Percentiles rank a stretch among this genome's conserved stretches.
Evolutionary conservation across 306 rosid genomes (phyloP).

Genomic region (Crotalaria pallida): DNA sequence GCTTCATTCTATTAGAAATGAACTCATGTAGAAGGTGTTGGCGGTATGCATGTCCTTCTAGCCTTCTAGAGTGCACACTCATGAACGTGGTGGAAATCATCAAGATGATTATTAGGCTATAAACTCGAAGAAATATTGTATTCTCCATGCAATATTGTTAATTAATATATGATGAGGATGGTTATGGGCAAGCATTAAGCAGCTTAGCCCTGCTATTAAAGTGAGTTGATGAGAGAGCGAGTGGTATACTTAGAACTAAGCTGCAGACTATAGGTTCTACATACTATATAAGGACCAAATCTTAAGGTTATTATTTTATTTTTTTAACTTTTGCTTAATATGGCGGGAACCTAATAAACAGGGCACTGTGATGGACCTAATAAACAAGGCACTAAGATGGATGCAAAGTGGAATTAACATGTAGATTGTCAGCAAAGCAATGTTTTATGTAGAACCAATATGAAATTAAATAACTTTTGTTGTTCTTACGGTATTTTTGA

Average conservation of each 20-base stretch:
- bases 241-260: neutral
- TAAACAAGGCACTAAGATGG: neutral
- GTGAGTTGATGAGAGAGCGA: neutral
- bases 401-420: neutral
- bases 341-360: neutral
- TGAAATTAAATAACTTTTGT: no score
- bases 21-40: slow-evolving; percentile 25
- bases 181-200: neutral
- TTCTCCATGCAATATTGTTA: slow-evolving; percentile 12
- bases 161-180: neutral
- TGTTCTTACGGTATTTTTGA: no score
- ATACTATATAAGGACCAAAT: neutral
- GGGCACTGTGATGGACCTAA: no score
- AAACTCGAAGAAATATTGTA: neutral
- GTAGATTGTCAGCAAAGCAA: neutral
- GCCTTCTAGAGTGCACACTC: slow-evolving; percentile 21
- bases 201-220: neutral
- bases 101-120: slow-evolving; percentile 13
- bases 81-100: neutral
- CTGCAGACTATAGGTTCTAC: neutral
- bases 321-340: neutral
- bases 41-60: slow-evolving; percentile 17
- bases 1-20: slow-evolving; percentile 1
- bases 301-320: neutral
- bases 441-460: no score